A percentile compares a stretch with the other conserved stretches of the same genome.
Conservation (phyloP, 2,329 filamentous ascomycete genomes). For the Chalara sp. region DNA sequence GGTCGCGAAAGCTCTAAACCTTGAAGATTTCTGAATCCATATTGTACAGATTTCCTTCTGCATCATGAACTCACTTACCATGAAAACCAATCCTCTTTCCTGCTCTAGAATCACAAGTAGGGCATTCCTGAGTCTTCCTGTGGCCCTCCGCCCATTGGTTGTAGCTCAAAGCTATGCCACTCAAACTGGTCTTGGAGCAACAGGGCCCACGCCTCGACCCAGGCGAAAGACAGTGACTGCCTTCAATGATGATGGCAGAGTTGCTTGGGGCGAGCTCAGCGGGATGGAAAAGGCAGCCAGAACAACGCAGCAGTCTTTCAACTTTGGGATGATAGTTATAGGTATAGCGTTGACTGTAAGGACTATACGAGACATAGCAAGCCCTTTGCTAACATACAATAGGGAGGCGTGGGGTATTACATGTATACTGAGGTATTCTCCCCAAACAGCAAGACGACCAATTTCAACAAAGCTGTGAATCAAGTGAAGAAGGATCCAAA, state of each 20-base stretch:
- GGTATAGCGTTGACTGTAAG: slow-evolving; percentile 71
- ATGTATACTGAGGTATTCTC: slow-evolving; percentile 80
- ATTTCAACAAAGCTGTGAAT: slow-evolving; percentile 83
- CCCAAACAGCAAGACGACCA: slow-evolving; percentile 73
- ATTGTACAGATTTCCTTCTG: too few species aligned
- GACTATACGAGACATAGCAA: neutral
- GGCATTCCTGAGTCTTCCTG: slow-evolving; percentile 20
- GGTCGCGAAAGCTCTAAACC: too few species aligned
- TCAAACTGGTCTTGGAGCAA: slow-evolving; percentile 36
- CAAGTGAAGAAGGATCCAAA: slow-evolving; percentile 66
- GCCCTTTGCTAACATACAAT: slow-evolving; percentile 10
- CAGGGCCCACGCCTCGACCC: slow-evolving; percentile 28
- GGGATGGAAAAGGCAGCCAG: slow-evolving; percentile 71
- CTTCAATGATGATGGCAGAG: slow-evolving; percentile 76
- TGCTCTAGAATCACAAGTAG: neutral
- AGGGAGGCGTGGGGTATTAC: slow-evolving; percentile 73
- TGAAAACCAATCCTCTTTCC: neutral
- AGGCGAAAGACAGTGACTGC: slow-evolving; percentile 69
- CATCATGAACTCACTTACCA: neutral
- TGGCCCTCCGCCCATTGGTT: slow-evolving; percentile 32
- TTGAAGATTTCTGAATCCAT: too few species aligned
- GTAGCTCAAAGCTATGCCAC: slow-evolving; percentile 51
- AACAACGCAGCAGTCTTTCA: slow-evolving; percentile 85
- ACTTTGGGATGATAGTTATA: slow-evolving; percentile 69
- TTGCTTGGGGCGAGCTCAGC: slow-evolving; percentile 75